Evolutionary conservation across 805 yeast species (phyloP).

Genomic region (Suhomyces pyralidae): DNA sequence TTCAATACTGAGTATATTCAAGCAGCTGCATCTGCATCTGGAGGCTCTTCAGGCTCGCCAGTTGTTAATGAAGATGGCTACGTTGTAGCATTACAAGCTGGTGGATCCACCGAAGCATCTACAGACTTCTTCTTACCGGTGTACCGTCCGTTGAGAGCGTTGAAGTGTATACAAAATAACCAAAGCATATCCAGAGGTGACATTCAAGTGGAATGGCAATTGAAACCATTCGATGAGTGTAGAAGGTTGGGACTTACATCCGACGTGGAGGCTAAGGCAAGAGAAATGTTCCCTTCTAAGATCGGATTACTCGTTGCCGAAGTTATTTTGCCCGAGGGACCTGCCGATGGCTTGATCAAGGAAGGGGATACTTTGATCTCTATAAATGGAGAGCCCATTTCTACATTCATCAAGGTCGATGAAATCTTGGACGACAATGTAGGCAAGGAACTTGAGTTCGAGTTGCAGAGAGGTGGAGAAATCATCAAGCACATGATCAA

Average conservation of each 20-base stretch:
- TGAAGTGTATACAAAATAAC: slow-evolving; percentile 62
- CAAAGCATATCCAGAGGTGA: slow-evolving; percentile 80
- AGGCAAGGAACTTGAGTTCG: slow-evolving; percentile 45
- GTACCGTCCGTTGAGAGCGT: slow-evolving; percentile 77
- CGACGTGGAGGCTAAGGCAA: slow-evolving; percentile 67
- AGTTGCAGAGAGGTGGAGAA: slow-evolving; percentile 69
- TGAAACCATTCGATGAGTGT: slow-evolving; percentile 89
- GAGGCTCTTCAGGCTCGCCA: slow-evolving; percentile 95
- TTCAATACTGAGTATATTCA: slow-evolving; percentile 92
- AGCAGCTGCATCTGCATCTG: slow-evolving; percentile 94
- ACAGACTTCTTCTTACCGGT: slow-evolving; percentile 91
- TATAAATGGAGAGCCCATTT: slow-evolving; percentile 60
- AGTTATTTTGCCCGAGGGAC: slow-evolving; percentile 79
- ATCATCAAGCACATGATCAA: slow-evolving; percentile 47
- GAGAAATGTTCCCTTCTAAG: slow-evolving; percentile 65
- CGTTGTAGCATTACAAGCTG: slow-evolving; percentile 92
- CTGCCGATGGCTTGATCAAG: slow-evolving; percentile 65
- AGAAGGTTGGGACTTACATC: slow-evolving; percentile 77
- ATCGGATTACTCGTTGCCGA: slow-evolving; percentile 85
- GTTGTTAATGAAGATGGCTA: slow-evolving; percentile 87
- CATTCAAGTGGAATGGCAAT: slow-evolving; percentile 84
- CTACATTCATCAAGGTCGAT: slow-evolving; percentile 77
- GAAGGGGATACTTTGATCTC: slow-evolving; percentile 87
- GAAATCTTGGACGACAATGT: slow-evolving; percentile 73
- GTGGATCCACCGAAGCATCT: slow-evolving; percentile 87